phyloP scores from a whole-genome alignment of 495 filamentous ascomycete species.

The Penicillium pulvis region DNA sequence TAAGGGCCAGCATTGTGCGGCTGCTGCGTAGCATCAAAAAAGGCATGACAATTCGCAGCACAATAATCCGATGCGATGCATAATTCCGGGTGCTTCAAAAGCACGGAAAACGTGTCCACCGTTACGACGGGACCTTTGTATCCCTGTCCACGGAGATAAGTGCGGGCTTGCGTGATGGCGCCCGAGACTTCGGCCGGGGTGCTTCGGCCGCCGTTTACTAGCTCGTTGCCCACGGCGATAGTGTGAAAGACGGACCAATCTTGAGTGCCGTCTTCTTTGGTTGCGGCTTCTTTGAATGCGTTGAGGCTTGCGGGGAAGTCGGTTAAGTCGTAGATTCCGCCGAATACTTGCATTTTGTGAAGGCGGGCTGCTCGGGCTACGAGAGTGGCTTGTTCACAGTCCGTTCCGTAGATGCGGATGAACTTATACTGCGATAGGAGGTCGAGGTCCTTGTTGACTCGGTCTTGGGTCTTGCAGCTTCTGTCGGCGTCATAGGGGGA shows the following conservation, averaged over 20 bases:
- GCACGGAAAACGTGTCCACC: conserved; percentile 74
- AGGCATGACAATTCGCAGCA: conserved; percentile 81
- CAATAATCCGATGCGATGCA: conserved; percentile 76
- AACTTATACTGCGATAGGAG: conserved; percentile 54
- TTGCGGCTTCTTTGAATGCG: conserved; percentile 55
- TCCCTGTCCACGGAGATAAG: conserved; percentile 57
- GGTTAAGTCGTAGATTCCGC: conserved; percentile 69
- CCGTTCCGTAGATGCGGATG: conserved; percentile 78
- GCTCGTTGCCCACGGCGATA: conserved; percentile 78
- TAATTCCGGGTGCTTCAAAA: conserved; percentile 64
- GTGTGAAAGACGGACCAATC: conserved; percentile 70
- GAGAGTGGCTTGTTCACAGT: conserved; percentile 69
- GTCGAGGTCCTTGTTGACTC: conserved; percentile 65
- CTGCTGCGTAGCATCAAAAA: conserved; percentile 67
- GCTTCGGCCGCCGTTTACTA: conserved; percentile 65
- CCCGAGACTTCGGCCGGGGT: conserved; percentile 51
- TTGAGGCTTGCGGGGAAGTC: conserved; percentile 55
- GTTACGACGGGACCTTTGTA: conserved; percentile 76
- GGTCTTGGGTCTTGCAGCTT: conserved; percentile 64
- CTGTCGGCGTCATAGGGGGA: conserved; percentile 68
- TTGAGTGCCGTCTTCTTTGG: conserved; percentile 25
- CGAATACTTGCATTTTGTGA: conserved; percentile 66
- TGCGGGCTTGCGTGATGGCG: conserved; percentile 59
- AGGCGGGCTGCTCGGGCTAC: conserved; percentile 60
- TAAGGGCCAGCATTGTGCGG: conserved; percentile 66